Conservation (phyloP, 805 yeast species). For the Yamadazyma philogaea region DNA sequence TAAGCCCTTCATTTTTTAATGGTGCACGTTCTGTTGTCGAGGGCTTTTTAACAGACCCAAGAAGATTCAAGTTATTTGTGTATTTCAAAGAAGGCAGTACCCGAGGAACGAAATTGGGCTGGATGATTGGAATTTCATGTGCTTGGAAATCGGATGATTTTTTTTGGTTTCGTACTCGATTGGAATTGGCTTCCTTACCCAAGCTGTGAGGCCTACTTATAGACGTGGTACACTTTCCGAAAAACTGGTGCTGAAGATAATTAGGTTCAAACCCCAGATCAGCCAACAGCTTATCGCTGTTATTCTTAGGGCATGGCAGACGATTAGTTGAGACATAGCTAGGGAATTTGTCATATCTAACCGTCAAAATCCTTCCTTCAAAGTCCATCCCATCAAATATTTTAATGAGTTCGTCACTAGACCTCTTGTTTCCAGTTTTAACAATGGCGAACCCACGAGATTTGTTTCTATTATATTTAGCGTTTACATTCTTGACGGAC, state of each 20-base stretch:
- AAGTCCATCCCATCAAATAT: slow-evolving; percentile 51
- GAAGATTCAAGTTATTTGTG: slow-evolving; percentile 12
- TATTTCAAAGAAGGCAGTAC: slow-evolving; percentile 15
- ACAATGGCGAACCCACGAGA: slow-evolving; percentile 67
- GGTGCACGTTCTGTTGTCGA: slow-evolving; percentile 1
- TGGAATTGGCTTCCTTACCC: background rate
- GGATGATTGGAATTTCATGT: slow-evolving; percentile 11
- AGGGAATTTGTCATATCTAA: slow-evolving; percentile 57
- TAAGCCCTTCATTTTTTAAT: slow-evolving; percentile 8
- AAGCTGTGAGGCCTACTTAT: background rate
- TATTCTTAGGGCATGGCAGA: slow-evolving; percentile 19
- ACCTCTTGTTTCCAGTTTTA: slow-evolving; percentile 43
- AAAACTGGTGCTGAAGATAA: slow-evolving; percentile 30
- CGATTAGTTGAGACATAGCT: slow-evolving; percentile 31
- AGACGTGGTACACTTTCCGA: slow-evolving; percentile 15
- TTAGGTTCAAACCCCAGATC: slow-evolving; percentile 31
- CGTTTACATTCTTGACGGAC: background rate
- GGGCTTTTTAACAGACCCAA: slow-evolving; percentile 8
- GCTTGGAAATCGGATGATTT: slow-evolving; percentile 5
- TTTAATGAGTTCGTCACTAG: slow-evolving; percentile 48
- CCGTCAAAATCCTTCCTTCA: slow-evolving; percentile 59
- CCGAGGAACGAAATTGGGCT: slow-evolving; percentile 14
- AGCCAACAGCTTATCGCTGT: slow-evolving; percentile 16
- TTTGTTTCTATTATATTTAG: slow-evolving; percentile 2
- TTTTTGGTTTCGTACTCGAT: background rate